Conservation (phyloP, 164 flowering plant genomes). For the Vitis amurensis region DNA sequence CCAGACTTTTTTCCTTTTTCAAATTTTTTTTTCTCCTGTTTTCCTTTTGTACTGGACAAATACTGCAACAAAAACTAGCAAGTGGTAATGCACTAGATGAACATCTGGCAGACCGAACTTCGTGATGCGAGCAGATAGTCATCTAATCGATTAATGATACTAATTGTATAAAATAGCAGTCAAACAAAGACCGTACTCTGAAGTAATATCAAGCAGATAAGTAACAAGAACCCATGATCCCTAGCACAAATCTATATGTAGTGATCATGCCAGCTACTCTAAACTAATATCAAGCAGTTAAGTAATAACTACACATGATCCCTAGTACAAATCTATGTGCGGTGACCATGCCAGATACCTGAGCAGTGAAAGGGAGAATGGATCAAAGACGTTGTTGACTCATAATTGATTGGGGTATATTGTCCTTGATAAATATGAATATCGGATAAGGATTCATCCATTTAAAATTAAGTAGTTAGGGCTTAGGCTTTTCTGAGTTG, state of each 20-base stretch:
- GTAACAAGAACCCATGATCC: no score
- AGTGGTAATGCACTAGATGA: neutral
- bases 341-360: no score
- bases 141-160: neutral
- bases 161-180: neutral
- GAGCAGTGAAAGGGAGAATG: neutral
- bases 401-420: neutral
- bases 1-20: no score
- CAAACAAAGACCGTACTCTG: neutral
- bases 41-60: no score
- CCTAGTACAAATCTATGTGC: no score
- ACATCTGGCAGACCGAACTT: neutral
- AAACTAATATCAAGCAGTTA: neutral
- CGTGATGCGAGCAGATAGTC: no score
- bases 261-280: neutral
- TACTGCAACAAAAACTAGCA: no score
- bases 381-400: neutral
- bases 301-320: no score
- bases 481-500: no score
- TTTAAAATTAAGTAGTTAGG: no score
- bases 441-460: neutral
- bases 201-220: neutral
- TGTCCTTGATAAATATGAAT: neutral
- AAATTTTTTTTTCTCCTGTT: no score
- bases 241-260: no score